Evolutionary conservation across 2,329 filamentous ascomycete species (phyloP), one percentile per base, ranked within the genome.

Genomic region (Epichloe coenophiala): DNA sequence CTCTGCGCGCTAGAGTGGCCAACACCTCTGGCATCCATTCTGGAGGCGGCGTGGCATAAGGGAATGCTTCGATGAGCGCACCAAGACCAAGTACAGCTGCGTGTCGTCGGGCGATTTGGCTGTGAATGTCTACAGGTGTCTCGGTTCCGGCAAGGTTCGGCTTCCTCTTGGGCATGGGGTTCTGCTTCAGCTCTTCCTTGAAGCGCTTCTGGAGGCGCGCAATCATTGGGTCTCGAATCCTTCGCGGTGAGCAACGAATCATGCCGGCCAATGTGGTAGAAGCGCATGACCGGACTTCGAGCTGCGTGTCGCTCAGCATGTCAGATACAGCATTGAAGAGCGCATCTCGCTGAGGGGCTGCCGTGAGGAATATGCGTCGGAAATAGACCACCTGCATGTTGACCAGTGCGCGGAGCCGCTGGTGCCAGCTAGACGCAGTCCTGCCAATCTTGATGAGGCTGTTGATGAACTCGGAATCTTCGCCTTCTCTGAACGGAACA

Each of bases 351-450:
- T 95, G 84, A 7, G 77, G 70, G 6, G 78, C 73, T 35, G 81
- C 78, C 57, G 94, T 86, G 31, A 97, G 73, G 74, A 98, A 98
- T 38, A 98, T 78, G 27, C 91, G 86, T 47, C 93, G 85, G 80
- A 97, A 98, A 72, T 96, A 98, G 59, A 98, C 84, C 56, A 97
- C 91, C 62, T 98, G 94, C 75, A 98, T 96, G 69, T 97, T 97
- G 69, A 98, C 90, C 58, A 98, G 80, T 42, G 95, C 88, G 27
- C 94, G 82, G 39, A 98, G 76, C 45, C 93, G 86, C 69, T 98
- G 93, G 67, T 98, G 93, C 93, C 93, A 98, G 51, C 87, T 93
- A 3, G 81, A 71, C 1, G 90, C 87, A 7, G 80, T 84, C 60
- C 83, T 86, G 45, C 93, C 93, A 46, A 98, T 93, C 49, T 84